Conservation (phyloP, 768 basidiomycete genomes). For the Suillus bovinus region DNA sequence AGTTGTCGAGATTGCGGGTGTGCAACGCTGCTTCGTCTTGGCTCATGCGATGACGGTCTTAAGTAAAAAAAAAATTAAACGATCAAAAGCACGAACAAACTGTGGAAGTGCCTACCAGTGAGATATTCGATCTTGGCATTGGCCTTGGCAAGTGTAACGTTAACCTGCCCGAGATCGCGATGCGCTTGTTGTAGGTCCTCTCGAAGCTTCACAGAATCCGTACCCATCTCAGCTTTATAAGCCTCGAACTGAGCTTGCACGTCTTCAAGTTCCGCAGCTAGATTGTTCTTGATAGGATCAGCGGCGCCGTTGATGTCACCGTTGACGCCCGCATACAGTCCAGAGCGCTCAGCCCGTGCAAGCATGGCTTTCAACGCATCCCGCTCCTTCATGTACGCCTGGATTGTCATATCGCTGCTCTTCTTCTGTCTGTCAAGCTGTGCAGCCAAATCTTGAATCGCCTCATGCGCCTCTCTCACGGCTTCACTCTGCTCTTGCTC, state of each 20-base stretch:
- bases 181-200: conserved; percentile 70
- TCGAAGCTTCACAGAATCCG: conserved; percentile 70
- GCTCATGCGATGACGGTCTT: conserved; percentile 70
- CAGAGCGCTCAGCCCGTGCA: conserved; percentile 44
- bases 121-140: conserved; percentile 81
- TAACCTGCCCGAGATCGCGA: conserved; percentile 63
- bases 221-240: conserved; percentile 77
- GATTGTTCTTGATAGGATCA: conserved; percentile 33
- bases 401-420: conserved; percentile 65
- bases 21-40: conserved; percentile 69
- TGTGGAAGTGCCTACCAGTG: conserved; percentile 50
- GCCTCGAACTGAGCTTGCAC: conserved; percentile 80
- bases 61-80: conserved; percentile 3
- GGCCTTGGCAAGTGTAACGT: conserved; percentile 75
- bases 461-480: conserved; percentile 84
- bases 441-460: conserved; percentile 74
- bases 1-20: conserved; percentile 62
- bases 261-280: conserved; percentile 64
- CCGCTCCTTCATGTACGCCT: conserved; percentile 83
- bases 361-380: conserved; percentile 83
- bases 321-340: conserved; percentile 24
- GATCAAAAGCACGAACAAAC: conserved; percentile 7
- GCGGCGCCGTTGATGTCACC: conserved; percentile 33
- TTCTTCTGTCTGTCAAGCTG: conserved; percentile 81
- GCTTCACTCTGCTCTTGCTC: conserved; percentile 78